phyloP scores from a whole-genome alignment of 2,329 filamentous ascomycete species.

The Scedosporium apiospermum region DNA sequence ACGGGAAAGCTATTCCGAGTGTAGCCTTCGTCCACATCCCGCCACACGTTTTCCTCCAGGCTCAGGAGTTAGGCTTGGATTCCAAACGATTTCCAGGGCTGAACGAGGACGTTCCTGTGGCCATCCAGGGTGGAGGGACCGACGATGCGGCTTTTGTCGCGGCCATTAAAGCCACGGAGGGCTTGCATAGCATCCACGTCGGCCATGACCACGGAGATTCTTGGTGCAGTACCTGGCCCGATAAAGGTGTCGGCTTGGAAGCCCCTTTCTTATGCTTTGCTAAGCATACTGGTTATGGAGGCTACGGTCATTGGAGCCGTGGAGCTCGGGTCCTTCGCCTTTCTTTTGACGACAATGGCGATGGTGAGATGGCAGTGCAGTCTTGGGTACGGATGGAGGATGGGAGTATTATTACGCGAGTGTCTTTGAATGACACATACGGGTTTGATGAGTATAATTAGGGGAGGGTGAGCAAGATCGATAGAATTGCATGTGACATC shows the following conservation, averaged over 20 bases:
- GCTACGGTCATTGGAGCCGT: slow-evolving; percentile 55
- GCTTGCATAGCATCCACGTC: slow-evolving; percentile 38
- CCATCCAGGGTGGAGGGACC: slow-evolving; percentile 16
- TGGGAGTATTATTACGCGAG: slow-evolving; percentile 37
- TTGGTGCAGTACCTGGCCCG: slow-evolving; percentile 28
- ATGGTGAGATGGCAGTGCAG: slow-evolving; percentile 29
- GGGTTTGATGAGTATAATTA: slow-evolving; percentile 40
- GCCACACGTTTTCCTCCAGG: slow-evolving; percentile 17
- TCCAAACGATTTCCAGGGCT: slow-evolving; percentile 24
- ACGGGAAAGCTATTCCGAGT: slow-evolving; percentile 26
- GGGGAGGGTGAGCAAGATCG: too few relatives aligned
- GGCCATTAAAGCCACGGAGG: slow-evolving; percentile 34
- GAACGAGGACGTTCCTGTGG: slow-evolving; percentile 16
- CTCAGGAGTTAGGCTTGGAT: slow-evolving; percentile 15
- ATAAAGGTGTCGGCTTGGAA: slow-evolving; percentile 29
- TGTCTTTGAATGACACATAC: slow-evolving; percentile 51
- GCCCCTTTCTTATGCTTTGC: slow-evolving; percentile 42
- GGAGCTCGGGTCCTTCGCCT: slow-evolving; percentile 44
- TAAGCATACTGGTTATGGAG: slow-evolving; percentile 60
- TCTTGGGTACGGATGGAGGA: slow-evolving; percentile 55
- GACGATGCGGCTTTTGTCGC: slow-evolving; percentile 40
- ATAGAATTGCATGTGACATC: too few relatives aligned
- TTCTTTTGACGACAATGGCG: slow-evolving; percentile 33
- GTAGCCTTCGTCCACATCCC: slow-evolving; percentile 42
- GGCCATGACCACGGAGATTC: slow-evolving; percentile 47